phyloP scores from a whole-genome alignment of 2,329 filamentous ascomycete species.

The Knoxdaviesia capensis region DNA sequence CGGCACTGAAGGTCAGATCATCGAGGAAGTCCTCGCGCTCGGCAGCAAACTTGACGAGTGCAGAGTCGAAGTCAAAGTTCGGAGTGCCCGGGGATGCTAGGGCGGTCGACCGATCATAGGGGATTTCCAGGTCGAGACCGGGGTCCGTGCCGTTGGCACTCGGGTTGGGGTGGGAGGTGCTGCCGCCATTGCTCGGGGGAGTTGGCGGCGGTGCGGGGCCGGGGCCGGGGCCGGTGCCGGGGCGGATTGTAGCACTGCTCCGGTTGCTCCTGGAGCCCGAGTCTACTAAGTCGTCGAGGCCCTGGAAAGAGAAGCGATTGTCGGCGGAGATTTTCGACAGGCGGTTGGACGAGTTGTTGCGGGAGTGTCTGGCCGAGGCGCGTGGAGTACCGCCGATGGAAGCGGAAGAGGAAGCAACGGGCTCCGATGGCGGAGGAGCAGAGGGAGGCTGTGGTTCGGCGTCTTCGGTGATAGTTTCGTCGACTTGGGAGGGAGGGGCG shows the following conservation, averaged over 20 bases:
- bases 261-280: constrained; percentile 37
- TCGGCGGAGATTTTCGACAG: constrained; percentile 33
- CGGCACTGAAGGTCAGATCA: constrained; percentile 75
- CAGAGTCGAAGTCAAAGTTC: constrained; percentile 86
- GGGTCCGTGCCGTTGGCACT: neutral
- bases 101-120: neutral
- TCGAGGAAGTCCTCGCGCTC: constrained; percentile 87
- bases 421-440: constrained; percentile 7
- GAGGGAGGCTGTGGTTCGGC: constrained; percentile 24
- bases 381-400: constrained; percentile 9
- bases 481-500: constrained; percentile 14
- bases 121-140: neutral
- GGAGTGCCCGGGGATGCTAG: neutral
- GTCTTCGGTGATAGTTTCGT: constrained; percentile 42
- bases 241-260: constrained; percentile 43
- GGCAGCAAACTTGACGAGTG: constrained; percentile 83
- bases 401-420: constrained; percentile 11
- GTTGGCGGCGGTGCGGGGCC: constrained; percentile 4
- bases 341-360: constrained; percentile 37
- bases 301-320: constrained; percentile 29
- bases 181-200: constrained; percentile 4
- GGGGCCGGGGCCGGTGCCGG: constrained; percentile 18
- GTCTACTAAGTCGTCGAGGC: constrained; percentile 36
- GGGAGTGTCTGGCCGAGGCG: constrained; percentile 33
- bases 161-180: constrained; percentile 1